A percentile compares a stretch with the other conserved stretches of the same genome.
Evolutionary conservation across 1,284 basidiomycete species (phyloP).

Genomic region (Phlebopus sp.): DNA sequence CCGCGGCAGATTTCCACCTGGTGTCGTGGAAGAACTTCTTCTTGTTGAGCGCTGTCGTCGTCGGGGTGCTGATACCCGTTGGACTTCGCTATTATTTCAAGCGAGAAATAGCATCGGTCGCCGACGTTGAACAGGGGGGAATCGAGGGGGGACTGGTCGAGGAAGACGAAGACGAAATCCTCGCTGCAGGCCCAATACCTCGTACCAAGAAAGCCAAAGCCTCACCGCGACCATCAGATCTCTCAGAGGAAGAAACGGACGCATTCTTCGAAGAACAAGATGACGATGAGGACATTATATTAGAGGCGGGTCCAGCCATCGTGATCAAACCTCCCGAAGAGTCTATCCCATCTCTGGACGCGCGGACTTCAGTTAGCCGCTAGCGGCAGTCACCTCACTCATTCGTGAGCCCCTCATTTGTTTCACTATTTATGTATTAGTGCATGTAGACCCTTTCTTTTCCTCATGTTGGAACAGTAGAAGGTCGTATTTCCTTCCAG

Average conservation of each 20-base stretch:
- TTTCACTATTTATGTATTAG: not conserved
- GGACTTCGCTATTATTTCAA: slow-evolving; percentile 77
- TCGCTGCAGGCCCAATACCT: slow-evolving; percentile 49
- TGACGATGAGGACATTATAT: slow-evolving; percentile 58
- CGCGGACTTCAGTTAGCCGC: slow-evolving; percentile 11
- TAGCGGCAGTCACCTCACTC: slow-evolving; percentile 10
- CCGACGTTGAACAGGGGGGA: slow-evolving; percentile 40
- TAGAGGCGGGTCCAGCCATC: slow-evolving; percentile 64
- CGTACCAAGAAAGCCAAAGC: slow-evolving; percentile 39
- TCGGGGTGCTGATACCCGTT: slow-evolving; percentile 91
- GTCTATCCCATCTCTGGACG: slow-evolving; percentile 28
- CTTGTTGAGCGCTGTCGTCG: slow-evolving; percentile 76
- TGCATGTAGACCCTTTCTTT: not conserved
- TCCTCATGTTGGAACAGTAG: no score
- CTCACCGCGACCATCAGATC: slow-evolving; percentile 26
- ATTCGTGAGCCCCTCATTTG: slow-evolving; percentile 10
- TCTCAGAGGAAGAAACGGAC: slow-evolving; percentile 37
- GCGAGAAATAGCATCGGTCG: slow-evolving; percentile 49
- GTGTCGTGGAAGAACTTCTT: slow-evolving; percentile 88
- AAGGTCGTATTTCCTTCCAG: no score
- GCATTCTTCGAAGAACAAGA: slow-evolving; percentile 39
- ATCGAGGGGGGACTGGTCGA: slow-evolving; percentile 21
- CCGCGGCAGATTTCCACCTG: slow-evolving; percentile 87
- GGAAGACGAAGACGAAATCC: slow-evolving; percentile 46
- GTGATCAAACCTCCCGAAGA: slow-evolving; percentile 38